Evolutionary conservation across 805 yeast genomes (phyloP).

Genomic region (Saturnispora bothae): DNA sequence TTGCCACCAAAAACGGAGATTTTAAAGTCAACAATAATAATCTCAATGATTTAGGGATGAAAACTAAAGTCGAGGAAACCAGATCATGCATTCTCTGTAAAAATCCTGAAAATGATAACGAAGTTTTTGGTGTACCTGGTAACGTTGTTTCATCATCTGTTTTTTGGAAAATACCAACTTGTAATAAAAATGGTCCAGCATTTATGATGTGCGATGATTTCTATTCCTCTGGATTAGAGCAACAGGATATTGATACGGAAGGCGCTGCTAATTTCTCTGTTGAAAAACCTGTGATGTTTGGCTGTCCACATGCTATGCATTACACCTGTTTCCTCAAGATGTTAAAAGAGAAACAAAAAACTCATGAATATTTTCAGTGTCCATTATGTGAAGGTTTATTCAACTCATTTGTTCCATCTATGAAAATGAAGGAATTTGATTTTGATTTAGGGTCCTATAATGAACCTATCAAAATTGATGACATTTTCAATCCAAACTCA

Average conservation of each 20-base stretch:
- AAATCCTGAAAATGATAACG: conserved; percentile 34
- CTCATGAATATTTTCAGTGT: conserved; percentile 28
- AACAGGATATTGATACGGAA: conserved; percentile 5
- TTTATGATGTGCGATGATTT: conserved; percentile 18
- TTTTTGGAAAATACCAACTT: conserved; percentile 38
- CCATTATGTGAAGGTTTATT: conserved; percentile 41
- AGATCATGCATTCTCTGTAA: conserved; percentile 52
- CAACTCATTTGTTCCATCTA: conserved; percentile 37
- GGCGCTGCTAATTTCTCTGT: conserved; percentile 12
- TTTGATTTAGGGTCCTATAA: conserved; percentile 14
- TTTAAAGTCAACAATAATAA: background rate
- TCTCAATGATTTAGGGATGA: background rate
- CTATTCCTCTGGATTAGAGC: background rate
- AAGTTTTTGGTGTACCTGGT: conserved; percentile 51
- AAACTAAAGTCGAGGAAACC: conserved; percentile 8
- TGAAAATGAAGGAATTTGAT: conserved; percentile 21
- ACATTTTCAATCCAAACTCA: background rate
- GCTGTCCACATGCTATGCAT: conserved; percentile 49
- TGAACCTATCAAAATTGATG: conserved; percentile 1
- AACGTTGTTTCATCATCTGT: conserved; percentile 35
- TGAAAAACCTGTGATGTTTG: conserved; percentile 27
- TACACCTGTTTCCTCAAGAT: conserved; percentile 31
- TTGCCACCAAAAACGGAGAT: background rate
- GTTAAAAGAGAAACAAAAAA: conserved; percentile 17
- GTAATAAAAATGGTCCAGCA: conserved; percentile 21